Evolutionary conservation across 805 yeast genomes (phyloP).

Genomic region (Lipomyces oligophaga): DNA sequence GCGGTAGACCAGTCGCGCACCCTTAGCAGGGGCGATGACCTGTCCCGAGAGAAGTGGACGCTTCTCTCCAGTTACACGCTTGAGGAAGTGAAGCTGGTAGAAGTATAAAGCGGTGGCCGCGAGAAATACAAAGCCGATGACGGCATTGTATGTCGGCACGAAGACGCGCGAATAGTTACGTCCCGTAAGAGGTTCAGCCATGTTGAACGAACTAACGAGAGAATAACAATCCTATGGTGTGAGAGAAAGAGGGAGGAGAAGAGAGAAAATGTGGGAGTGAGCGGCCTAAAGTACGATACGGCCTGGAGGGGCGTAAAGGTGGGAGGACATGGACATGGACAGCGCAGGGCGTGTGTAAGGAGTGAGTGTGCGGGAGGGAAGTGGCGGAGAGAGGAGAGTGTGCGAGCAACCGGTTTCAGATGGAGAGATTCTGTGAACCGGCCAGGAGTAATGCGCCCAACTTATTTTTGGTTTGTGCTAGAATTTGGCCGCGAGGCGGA

Average conservation of each 20-base stretch:
- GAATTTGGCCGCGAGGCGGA: too few species aligned
- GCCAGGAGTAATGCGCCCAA: too few species aligned
- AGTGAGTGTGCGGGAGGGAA: too few species aligned
- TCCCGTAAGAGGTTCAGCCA: constrained; percentile 23
- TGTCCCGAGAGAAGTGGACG: constrained; percentile 23
- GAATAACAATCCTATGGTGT: constrained; percentile 1
- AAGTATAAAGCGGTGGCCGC: constrained; percentile 22
- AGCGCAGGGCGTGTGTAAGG: too few species aligned
- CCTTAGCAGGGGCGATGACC: constrained; percentile 23
- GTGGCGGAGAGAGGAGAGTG: too few species aligned
- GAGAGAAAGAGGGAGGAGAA: background rate
- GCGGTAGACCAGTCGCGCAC: constrained; percentile 16
- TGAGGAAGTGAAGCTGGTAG: constrained; percentile 21
- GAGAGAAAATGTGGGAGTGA: constrained; percentile 1
- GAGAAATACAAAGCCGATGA: constrained; percentile 27
- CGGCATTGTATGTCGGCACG: constrained; percentile 28
- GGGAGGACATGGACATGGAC: too few species aligned
- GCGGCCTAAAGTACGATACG: too few species aligned
- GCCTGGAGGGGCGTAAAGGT: too few species aligned
- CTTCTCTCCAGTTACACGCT: constrained; percentile 24
- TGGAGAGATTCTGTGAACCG: too few species aligned
- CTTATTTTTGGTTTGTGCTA: too few species aligned
- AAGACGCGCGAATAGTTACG: constrained; percentile 28
- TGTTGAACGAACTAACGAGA: constrained; percentile 3
- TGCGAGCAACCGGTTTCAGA: too few species aligned